Evolutionary conservation across 2,329 filamentous ascomycete species (phyloP).

Genomic region (Fusarium hainanense): DNA sequence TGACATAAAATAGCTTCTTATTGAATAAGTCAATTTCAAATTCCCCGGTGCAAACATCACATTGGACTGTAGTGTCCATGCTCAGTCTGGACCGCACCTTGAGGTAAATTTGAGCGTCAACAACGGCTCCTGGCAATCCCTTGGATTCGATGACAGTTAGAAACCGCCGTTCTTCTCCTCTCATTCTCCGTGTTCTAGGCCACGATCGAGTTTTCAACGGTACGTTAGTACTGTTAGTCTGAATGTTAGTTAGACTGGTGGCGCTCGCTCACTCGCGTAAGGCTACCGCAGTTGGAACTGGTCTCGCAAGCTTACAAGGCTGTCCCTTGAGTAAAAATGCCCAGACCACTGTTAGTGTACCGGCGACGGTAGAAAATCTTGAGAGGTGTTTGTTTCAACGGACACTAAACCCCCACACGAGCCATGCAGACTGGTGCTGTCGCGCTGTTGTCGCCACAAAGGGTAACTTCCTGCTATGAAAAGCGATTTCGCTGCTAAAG

Average conservation of each 20-base stretch:
- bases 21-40: constrained; percentile 12
- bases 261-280: constrained; percentile 38
- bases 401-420: constrained; percentile 24
- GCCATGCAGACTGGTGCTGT: constrained; percentile 27
- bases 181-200: constrained; percentile 35
- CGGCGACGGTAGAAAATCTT: constrained; percentile 20
- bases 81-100: constrained; percentile 10
- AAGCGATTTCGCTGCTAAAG: constrained; percentile 1
- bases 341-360: constrained; percentile 29
- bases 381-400: constrained; percentile 19
- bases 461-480: constrained; percentile 34
- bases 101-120: constrained; percentile 1
- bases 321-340: constrained; percentile 34
- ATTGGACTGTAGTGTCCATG: not conserved
- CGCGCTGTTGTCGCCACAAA: constrained; percentile 21
- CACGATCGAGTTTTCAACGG: constrained; percentile 27
- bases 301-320: constrained; percentile 34
- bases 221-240: constrained; percentile 21
- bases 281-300: constrained; percentile 25
- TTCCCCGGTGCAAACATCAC: constrained; percentile 1
- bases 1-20: not conserved
- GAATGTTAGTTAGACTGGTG: constrained; percentile 25
- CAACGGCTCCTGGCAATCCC: not conserved
- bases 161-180: constrained; percentile 8
- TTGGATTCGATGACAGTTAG: not conserved